Conservation (phyloP, 1,139 yeast genomes). For the Fermentozyma sake region DNA sequence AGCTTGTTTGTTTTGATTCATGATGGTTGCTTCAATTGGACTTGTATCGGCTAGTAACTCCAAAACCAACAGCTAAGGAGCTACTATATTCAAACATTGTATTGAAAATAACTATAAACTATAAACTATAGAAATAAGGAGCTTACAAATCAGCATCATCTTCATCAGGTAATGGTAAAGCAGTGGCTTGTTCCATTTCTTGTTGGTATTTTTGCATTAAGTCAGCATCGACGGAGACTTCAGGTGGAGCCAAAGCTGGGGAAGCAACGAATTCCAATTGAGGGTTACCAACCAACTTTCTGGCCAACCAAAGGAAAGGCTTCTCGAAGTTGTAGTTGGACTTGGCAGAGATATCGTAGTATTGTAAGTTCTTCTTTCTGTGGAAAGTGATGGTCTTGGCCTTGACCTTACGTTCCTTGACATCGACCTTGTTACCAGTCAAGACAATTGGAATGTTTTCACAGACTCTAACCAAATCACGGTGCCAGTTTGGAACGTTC, state of each 20-base stretch:
- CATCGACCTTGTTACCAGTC: constrained; percentile 99
- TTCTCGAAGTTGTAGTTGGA: constrained; percentile 99
- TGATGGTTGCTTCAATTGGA: no score
- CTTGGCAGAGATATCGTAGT: constrained; percentile 99
- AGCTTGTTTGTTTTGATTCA: no score
- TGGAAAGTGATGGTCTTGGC: constrained; percentile 99
- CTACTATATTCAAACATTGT: constrained; percentile 2
- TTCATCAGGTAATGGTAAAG: constrained; percentile 99
- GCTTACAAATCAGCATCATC: constrained; percentile 95
- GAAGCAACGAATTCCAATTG: constrained; percentile 98
- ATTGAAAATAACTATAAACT: constrained; percentile 3
- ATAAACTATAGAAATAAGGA: constrained; percentile 5
- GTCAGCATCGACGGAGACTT: constrained; percentile 93
- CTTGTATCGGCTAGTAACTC: no score
- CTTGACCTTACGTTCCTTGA: constrained; percentile 99
- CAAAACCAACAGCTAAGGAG: constrained; percentile 2
- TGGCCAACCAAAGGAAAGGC: constrained; percentile 99
- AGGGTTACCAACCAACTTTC: constrained; percentile 98
- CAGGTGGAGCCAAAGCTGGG: constrained; percentile 99
- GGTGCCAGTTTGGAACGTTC: constrained; percentile 99
- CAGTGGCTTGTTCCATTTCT: constrained; percentile 99
- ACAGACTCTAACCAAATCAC: constrained; percentile 98
- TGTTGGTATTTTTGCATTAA: constrained; percentile 98
- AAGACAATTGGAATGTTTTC: constrained; percentile 98
- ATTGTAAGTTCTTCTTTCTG: constrained; percentile 99